Base-by-base conservation (phyloP, 2,329 filamentous ascomycete species). In the Pseudogymnoascus sp. region DNA sequence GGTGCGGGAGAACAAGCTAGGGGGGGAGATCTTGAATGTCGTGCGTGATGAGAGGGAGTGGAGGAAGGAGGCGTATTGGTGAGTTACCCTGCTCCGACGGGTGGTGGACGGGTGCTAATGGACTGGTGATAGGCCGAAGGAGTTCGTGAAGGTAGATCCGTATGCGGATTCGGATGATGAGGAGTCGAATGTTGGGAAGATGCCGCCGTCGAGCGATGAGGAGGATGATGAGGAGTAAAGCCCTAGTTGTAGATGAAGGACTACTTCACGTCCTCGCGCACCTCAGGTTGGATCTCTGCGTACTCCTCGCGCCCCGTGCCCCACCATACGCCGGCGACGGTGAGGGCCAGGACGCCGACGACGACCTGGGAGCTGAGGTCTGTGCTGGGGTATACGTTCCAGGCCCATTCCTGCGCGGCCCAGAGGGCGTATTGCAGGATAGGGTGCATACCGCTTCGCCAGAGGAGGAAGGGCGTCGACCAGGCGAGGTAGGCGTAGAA, bases 31-130 rank as follows among this genome's bases (percentile, higher is more conserved):
- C 71, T 82, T 96, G 69, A 97, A 97, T 73, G 86, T 98, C 37
- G 92, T 98, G 39, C 83, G 91, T 39, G 92, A 97, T 72, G 93
- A 97, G 79, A 96, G 91, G 77, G 81, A 82, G 48, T 99, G 95
- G 95, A 85, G 92, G 72, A 96, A 96, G 78, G 87, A 90, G 79
- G 72, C 80, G 8, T 99, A 93, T 75, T 98, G 95, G 95, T 93
- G 65, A 63, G 64, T 19, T 7, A 14, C 51, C 51, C 51, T 57
- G n/a, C 51, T 57, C 28, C 28, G 16, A 7, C 39, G 16, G 14
- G 16, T 23, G 25, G 34, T 61, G 6, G 2, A 34, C 6, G 14
- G 16, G 4, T n/a, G 34, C 60, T 61, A 61, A 61, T 10, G 11
- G 14, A 28, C 63, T n/a, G 31, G 23, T 14, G 8, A 7, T 70